Percentiles rank a stretch among this genome's conserved stretches.
phyloP scores from a whole-genome alignment of 352 stramenopile genomes.

The Phytophthora meadii region DNA sequence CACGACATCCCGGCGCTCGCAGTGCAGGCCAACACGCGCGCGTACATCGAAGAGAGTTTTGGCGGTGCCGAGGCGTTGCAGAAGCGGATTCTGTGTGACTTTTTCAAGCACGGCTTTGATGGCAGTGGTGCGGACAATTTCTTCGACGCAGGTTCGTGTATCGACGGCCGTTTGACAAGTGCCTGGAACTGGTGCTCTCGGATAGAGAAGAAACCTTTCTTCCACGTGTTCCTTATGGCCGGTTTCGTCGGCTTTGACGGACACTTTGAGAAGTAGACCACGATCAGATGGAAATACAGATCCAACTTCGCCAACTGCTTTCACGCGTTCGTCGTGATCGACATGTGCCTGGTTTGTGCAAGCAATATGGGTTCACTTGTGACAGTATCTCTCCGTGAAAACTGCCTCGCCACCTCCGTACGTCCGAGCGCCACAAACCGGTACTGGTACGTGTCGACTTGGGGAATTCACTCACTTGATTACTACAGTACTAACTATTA shows the following conservation, averaged over 20 bases:
- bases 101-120: conserved; percentile 95
- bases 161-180: conserved; percentile 92
- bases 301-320: conserved; percentile 21
- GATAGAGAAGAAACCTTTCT: conserved; percentile 92
- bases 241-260: conserved; percentile 94
- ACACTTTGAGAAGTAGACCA: conserved; percentile 86
- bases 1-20: conserved; percentile 55
- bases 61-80: conserved; percentile 70
- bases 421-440: not conserved
- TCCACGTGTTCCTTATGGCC: conserved; percentile 92
- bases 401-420: conserved; percentile 1
- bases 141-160: conserved; percentile 85
- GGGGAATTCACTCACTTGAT: conserved; percentile 29
- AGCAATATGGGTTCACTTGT: conserved; percentile 18
- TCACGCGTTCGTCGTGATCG: conserved; percentile 9
- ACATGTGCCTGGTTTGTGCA: conserved; percentile 19
- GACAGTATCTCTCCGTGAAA: conserved; percentile 14
- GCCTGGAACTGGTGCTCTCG: conserved; percentile 94
- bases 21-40: conserved; percentile 47
- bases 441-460: too few relatives aligned
- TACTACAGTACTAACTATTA: conserved; percentile 36
- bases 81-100: conserved; percentile 88
- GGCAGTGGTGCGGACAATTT: conserved; percentile 92
- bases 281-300: conserved; percentile 33
- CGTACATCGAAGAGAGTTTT: conserved; percentile 84